A percentile compares a stretch with the other conserved stretches of the same genome.
phyloP scores from a whole-genome alignment of 176 grass and related monocot genomes.

The Cenchrus americanus region DNA sequence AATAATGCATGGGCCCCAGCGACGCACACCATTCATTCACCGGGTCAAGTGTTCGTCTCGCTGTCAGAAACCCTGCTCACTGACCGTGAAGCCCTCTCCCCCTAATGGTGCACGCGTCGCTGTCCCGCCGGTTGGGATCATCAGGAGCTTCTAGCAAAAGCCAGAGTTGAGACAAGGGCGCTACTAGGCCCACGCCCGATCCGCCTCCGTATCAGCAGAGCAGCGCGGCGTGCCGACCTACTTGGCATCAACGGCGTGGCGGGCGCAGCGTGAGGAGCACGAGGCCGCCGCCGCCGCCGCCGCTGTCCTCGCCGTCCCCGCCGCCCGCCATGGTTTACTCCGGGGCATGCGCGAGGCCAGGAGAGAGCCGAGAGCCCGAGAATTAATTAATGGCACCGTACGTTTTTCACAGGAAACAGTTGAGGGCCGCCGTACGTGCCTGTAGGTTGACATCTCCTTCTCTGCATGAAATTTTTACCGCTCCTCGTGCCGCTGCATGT shows the following conservation, averaged over 20 bases:
- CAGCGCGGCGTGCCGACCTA: background rate
- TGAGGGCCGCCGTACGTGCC: background rate
- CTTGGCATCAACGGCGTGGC: constrained; percentile 1
- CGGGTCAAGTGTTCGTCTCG: background rate
- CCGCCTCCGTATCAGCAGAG: no score
- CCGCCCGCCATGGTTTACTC: constrained; percentile 6
- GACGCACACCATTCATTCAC: background rate
- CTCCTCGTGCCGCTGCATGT: background rate
- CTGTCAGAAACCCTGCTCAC: background rate
- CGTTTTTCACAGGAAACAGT: constrained; percentile 26
- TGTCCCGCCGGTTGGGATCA: background rate
- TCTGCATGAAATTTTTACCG: background rate
- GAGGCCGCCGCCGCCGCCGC: background rate
- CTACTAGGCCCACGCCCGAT: no score
- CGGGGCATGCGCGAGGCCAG: background rate
- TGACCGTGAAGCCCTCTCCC: background rate
- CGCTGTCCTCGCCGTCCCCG: background rate
- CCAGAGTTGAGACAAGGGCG: background rate
- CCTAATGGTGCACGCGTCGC: background rate
- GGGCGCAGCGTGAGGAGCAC: constrained; percentile 13
- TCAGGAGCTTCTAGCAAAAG: constrained; percentile 3
- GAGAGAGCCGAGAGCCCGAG: background rate
- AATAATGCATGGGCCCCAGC: background rate
- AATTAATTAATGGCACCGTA: background rate
- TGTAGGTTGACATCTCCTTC: background rate